Conservation (phyloP, 2,329 filamentous ascomycete genomes). For the Beauveria medogensis region DNA sequence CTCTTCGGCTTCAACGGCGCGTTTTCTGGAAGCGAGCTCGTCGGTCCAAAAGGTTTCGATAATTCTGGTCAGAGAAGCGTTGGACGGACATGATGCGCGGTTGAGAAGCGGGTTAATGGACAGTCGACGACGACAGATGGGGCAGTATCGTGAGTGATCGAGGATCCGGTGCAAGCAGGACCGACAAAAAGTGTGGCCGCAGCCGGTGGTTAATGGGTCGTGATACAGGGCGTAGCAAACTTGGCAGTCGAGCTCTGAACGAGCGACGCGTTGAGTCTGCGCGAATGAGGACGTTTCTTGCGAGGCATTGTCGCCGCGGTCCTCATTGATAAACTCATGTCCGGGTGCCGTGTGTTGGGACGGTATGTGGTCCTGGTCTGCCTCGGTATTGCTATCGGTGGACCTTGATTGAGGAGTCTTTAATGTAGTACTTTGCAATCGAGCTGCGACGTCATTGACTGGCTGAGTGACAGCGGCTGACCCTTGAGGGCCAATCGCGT, state of each 20-base stretch:
- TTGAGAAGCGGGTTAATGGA: constrained; percentile 38
- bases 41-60: constrained; percentile 63
- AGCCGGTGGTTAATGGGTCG: constrained; percentile 75
- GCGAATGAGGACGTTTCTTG: constrained; percentile 28
- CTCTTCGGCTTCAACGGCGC: constrained; percentile 50
- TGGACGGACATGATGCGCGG: constrained; percentile 40
- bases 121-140: constrained; percentile 65
- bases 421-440: not conserved
- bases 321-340: not conserved
- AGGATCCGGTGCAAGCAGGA: constrained; percentile 68
- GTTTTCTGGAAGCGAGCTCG: constrained; percentile 49
- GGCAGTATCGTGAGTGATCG: constrained; percentile 71
- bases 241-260: constrained; percentile 75
- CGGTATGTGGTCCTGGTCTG: not conserved
- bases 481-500: constrained; percentile 32
- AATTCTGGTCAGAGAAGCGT: constrained; percentile 55
- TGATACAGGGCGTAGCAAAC: constrained; percentile 77
- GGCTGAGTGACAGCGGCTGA: not conserved
- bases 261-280: constrained; percentile 51
- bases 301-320: not conserved
- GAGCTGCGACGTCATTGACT: not conserved
- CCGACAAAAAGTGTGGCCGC: constrained; percentile 85
- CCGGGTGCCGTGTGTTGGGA: not conserved
- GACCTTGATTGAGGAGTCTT: not conserved
- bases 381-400: not conserved